Base-by-base conservation (phyloP, 2,329 filamentous ascomycete genomes). In the Penicillium brevicompactum region DNA sequence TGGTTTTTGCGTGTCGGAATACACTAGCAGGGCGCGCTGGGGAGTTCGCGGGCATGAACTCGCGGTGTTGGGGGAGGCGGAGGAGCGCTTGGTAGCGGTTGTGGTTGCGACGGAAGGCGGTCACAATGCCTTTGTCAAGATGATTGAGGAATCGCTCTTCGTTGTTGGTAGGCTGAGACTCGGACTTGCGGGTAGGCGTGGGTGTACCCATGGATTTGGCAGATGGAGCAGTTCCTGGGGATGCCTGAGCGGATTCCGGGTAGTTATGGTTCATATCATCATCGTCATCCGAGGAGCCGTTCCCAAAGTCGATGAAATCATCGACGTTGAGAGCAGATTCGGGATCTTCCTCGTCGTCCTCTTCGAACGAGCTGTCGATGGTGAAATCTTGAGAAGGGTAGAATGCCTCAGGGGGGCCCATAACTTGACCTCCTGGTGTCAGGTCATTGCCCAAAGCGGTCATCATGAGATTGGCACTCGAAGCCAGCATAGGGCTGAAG, bases 381-480 rank as follows among this genome's bases (percentile, higher is more conserved):
- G 76, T 75, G 55, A 82, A 75, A 51, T 75, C 82, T 10, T 81
- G 80, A 51, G 87, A 86, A 5, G 88, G 84, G 65, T 89, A 92
- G 71, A 91, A 92, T 7, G 89, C 88, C 72, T 92, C 89, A 0
- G 86, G 82, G 2, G 89, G 87, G 1, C 88, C 89, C 66, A 90
- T 80, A n/a, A 85, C 81, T 67, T 89, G 86, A 5, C 84, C 84
- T 60, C 75, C 76, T 37, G 80, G 75, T 22, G 76, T 71, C 51
- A 76, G 72, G 42, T 80, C 76, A 50, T 78, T 80, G 21, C 76
- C 75, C 75, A 91, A 86, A 63, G 87, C 87, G 46, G 87, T 87
- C 76, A 92, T 86, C 89, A 92, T 92, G 61, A 92, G 82, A 56
- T 91, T 89, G 53, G 87, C 86, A 16, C 86, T 84, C 56, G 88